Conservation (phyloP, 345 rosid species). For the Murraya koenigii region DNA sequence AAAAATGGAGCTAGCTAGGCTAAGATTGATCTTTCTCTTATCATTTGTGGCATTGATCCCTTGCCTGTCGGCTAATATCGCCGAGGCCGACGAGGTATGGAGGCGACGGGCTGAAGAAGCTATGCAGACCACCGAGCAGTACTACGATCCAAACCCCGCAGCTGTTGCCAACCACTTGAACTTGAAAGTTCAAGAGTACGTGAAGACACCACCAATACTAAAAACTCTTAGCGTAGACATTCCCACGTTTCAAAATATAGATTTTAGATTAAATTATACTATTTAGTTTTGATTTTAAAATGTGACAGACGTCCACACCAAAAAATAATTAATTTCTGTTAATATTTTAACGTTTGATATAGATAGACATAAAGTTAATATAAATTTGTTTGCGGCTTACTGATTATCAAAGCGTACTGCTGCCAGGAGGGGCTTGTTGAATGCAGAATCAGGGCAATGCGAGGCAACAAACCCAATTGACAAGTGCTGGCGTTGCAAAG, state of each 20-base stretch:
- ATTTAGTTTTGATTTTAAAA: too few species aligned
- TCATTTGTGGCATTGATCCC: constrained; percentile 22
- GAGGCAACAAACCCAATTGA: constrained; percentile 59
- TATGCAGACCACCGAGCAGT: constrained; percentile 20
- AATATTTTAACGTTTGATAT: too few species aligned
- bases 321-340: too few species aligned
- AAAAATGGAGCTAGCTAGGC: constrained; percentile 10
- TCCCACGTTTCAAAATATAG: too few species aligned
- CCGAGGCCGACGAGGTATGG: constrained; percentile 39
- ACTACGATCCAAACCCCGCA: constrained; percentile 28
- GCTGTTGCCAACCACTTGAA: constrained; percentile 25
- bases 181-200: too few species aligned
- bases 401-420: too few species aligned
- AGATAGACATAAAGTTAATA: too few species aligned
- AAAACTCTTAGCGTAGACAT: too few species aligned
- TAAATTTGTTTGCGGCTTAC: too few species aligned
- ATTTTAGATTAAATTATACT: too few species aligned
- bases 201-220: too few species aligned
- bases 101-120: constrained; percentile 37
- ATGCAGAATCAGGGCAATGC: constrained; percentile 26
- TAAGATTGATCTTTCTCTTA: constrained; percentile 23
- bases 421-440: not conserved
- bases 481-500: constrained; percentile 49
- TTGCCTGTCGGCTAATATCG: constrained; percentile 25
- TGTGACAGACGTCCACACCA: too few species aligned